Conservation (phyloP, 306 rosid genomes). For the Trichosanthes cucumerina region DNA sequence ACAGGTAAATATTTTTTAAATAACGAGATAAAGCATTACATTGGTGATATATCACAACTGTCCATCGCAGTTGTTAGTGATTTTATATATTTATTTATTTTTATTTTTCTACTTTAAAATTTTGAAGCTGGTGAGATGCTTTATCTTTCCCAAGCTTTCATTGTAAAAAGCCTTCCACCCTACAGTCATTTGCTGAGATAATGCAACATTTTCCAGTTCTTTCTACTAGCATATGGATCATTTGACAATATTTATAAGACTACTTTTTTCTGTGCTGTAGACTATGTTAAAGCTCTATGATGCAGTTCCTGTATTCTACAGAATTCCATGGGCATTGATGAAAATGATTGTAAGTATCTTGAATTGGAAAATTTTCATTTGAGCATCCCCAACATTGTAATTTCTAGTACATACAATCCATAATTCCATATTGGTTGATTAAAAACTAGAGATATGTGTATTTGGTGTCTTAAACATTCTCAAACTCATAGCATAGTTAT, state of each 20-base stretch:
- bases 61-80: neutral
- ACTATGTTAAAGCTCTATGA: conserved; percentile 82
- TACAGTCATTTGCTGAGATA: conserved; percentile 92
- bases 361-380: neutral
- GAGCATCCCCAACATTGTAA: neutral
- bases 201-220: conserved; percentile 8
- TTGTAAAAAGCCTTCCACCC: conserved; percentile 38
- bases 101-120: neutral
- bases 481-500: neutral
- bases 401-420: neutral
- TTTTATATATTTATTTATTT: neutral
- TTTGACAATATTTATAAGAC: neutral
- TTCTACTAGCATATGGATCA: neutral
- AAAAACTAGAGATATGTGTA: neutral
- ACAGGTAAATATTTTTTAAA: no score
- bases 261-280: conserved; percentile 30
- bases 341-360: conserved; percentile 62
- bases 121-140: conserved; percentile 92
- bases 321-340: conserved; percentile 72
- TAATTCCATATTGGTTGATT: neutral
- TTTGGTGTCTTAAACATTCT: neutral
- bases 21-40: no score
- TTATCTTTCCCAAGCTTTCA: conserved; percentile 79
- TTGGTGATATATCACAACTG: neutral
- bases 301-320: conserved; percentile 74